Percentiles rank a stretch among this genome's conserved stretches.
phyloP scores from a whole-genome alignment of 2,329 filamentous ascomycete genomes.

The Stagonosporopsis chrysanthemi region DNA sequence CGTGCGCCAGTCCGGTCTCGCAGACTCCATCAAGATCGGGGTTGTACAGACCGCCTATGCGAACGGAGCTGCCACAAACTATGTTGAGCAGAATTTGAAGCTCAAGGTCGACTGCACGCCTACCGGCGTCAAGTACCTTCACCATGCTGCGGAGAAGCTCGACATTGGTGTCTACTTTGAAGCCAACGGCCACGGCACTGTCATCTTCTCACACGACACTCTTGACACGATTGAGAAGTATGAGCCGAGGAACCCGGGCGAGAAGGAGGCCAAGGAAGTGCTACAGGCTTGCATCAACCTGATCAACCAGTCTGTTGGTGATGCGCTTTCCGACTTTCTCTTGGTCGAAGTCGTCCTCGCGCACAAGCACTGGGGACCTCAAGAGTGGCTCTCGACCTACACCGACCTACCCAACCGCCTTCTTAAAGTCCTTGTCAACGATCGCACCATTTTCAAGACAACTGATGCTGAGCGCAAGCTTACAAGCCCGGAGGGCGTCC shows the following conservation, averaged over 20 bases:
- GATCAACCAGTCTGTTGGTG: conserved; percentile 98
- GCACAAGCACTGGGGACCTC: conserved; percentile 89
- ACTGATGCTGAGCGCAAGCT: conserved; percentile 92
- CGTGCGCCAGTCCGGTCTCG: conserved; percentile 78
- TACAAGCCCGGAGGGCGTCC: conserved; percentile 77
- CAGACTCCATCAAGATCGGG: conserved; percentile 83
- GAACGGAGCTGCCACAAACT: conserved; percentile 92
- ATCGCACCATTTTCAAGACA: conserved; percentile 89
- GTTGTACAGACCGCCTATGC: conserved; percentile 98
- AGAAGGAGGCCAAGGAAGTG: conserved; percentile 86
- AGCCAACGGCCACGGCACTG: conserved; percentile 96
- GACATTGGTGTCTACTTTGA: conserved; percentile 99
- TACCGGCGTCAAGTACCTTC: conserved; percentile 96
- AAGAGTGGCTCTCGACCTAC: conserved; percentile 93
- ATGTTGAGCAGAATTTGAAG: conserved; percentile 85
- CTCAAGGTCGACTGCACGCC: conserved; percentile 92
- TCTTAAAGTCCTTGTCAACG: conserved; percentile 87
- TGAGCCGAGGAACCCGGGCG: conserved; percentile 87
- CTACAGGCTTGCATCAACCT: conserved; percentile 84
- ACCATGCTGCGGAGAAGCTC: conserved; percentile 94
- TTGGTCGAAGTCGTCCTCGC: conserved; percentile 95
- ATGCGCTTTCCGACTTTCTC: conserved; percentile 94
- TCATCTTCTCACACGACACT: conserved; percentile 89
- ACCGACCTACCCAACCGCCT: conserved; percentile 93
- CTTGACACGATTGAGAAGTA: conserved; percentile 78